Evolutionary conservation across 2,329 filamentous ascomycete genomes (phyloP), one percentile per base, ranked within the genome.

Genomic region (Penicillium sp.): DNA sequence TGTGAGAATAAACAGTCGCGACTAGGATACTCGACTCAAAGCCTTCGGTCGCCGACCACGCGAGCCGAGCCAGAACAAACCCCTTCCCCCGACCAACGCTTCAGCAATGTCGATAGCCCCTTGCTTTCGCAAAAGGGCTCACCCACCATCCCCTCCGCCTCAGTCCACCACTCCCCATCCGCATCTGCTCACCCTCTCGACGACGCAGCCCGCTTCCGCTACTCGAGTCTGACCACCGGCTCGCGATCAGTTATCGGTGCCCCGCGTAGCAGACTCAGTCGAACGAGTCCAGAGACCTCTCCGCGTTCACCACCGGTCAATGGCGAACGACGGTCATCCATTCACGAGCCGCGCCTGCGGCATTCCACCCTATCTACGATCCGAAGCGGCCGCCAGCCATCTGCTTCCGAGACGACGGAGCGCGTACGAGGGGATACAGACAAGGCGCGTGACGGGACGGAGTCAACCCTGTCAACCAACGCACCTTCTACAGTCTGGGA

Each of bases 401-500:
- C 70, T n/a, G 65, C 57, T 50, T 76, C 70, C 37, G 76, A 75
- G 57, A 67, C 63, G 50, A 72, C 70, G 7, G 75, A 75, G 56
- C 72, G 69, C 55, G 69, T 63, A 50, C 74, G 62, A 59, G 64
- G 66, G 55, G 75, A 73, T 11, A 53, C 60, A n/a, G 75, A 77
- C 24, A 74, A 71, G 53, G 53, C 75, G 33, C 70, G 73, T 19
- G 88, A 93, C 69, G 89, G 88, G 9, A 92, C 92, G 0, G 92
- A 95, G 68, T 98, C 95, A 0, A 94, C 90, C 0, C 83, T 90
- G 36, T 98, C 95, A 0, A 95, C 91, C 0, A 92, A 89, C 1
- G 92, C 91, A 1, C 91, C 93, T 13, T 96, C 92, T 2, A 97
- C 92, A 0, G 91, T 99, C 2, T 99, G 95, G 95, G 95, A 98